Base-by-base conservation (phyloP, 2,329 filamentous ascomycete species). In the Macrophomina tecta region DNA sequence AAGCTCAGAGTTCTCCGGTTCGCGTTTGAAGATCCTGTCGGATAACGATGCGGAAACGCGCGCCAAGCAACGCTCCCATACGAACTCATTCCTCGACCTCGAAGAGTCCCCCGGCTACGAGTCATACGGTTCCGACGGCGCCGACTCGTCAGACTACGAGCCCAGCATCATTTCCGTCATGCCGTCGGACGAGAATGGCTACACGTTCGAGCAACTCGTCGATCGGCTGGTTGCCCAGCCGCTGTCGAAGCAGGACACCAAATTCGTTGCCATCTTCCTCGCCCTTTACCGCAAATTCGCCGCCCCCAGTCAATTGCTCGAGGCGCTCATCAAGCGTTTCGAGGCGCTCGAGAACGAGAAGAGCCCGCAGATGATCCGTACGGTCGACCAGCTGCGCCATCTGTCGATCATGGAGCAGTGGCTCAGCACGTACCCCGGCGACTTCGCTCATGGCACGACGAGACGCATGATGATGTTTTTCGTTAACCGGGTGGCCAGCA, bases 211-310 rank as follows among this genome's bases (percentile, higher is more conserved):
- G 61, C 81, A 83, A 67, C 77, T 85, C 4, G 92, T 98, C 23
- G 93, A 97, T 78, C 90, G 93, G n/a, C 85, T 99, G 48, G 84
- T 98, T 30, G 86, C 90, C 0, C 87, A 92, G 69, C 91, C 92
- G 42, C 90, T 94, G 81, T 93, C 92, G 34, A 93, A 92, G 74
- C 86, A 90, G n/a, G 95, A 98, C 75, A 86, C 87, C 67, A 97
- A 97, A 77, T 99, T 97, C 75, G 87, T 88, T 1, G 89, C 93
- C 52, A 89, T 97, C 18, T 98, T 98, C 73, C 84, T 98, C 36
- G 97, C 94, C 70, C 83, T 98, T 14, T 98, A 98, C 79, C 90
- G 95, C 69, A 96, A 95, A 77, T 98, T 99, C 76, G 91, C 93
- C 4, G 88, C 94, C 1, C 95, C 95, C 0, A 86, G 87, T 9